phyloP scores from a whole-genome alignment of 2,329 filamentous ascomycete genomes.

The Colletotrichum paranaense region DNA sequence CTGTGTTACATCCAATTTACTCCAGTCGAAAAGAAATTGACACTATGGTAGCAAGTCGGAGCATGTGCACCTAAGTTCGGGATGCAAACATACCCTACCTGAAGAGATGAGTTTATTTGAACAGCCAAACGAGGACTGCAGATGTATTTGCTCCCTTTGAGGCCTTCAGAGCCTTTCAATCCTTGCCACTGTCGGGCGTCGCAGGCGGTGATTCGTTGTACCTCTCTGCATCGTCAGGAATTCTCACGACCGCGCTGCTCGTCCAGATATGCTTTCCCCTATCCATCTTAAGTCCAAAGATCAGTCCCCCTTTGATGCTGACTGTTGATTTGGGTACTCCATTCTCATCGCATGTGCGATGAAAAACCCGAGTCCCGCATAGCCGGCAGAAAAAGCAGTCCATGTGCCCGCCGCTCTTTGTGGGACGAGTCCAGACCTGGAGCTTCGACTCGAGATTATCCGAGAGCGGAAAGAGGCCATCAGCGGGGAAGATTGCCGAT shows the following conservation, averaged over 20 bases:
- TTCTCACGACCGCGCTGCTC: constrained; percentile 54
- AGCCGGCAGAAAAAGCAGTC: constrained; percentile 55
- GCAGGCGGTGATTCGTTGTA: constrained; percentile 29
- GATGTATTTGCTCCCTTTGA: background rate
- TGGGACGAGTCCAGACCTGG: constrained; percentile 50
- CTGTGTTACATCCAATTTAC: background rate
- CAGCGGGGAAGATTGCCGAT: constrained; percentile 54
- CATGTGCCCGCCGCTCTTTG: constrained; percentile 53
- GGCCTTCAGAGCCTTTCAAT: background rate
- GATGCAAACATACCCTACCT: background rate
- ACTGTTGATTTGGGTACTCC: constrained; percentile 50
- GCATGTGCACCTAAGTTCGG: background rate
- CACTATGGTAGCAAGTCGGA: background rate
- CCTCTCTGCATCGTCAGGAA: constrained; percentile 47
- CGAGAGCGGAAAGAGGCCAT: constrained; percentile 53
- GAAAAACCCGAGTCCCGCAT: constrained; percentile 60
- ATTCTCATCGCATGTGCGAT: constrained; percentile 52
- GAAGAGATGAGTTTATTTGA: background rate
- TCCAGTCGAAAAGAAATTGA: background rate
- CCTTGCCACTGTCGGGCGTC: background rate
- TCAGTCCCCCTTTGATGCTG: constrained; percentile 58
- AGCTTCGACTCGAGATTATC: constrained; percentile 46
- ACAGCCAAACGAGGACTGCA: background rate
- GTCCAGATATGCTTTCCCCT: constrained; percentile 58
- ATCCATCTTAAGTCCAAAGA: constrained; percentile 54